Percentiles rank a stretch among this genome's conserved stretches.
phyloP scores from a whole-genome alignment of 164 flowering plant species.

The Protea cynaroides region DNA sequence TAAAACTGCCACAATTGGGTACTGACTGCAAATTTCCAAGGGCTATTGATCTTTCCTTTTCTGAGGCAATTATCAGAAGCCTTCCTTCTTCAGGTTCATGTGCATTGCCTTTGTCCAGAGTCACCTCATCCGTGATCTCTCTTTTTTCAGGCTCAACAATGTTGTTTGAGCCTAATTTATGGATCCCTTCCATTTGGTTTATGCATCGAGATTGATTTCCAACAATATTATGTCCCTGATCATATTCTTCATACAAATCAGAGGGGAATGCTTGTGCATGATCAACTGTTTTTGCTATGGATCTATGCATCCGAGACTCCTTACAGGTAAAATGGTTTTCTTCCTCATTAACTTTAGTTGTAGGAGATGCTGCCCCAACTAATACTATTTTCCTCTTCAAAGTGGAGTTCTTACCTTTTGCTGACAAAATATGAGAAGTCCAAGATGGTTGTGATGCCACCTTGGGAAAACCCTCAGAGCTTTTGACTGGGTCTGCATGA shows the following conservation, averaged over 20 bases:
- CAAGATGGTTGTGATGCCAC: constrained; percentile 11
- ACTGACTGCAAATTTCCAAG: constrained; percentile 11
- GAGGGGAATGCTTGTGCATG: constrained; percentile 14
- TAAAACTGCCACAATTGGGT: constrained; percentile 10
- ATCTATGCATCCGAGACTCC: constrained; percentile 21
- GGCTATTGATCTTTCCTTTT: constrained; percentile 10
- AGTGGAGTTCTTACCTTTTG: constrained; percentile 20
- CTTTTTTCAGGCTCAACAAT: constrained; percentile 7
- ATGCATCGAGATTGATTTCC: constrained; percentile 12
- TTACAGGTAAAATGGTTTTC: constrained; percentile 9
- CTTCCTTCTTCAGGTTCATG: constrained; percentile 10
- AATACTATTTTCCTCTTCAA: constrained; percentile 19
- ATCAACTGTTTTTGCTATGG: constrained; percentile 15
- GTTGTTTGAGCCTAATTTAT: neutral
- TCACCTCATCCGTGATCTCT: constrained; percentile 6
- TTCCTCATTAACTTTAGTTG: constrained; percentile 10
- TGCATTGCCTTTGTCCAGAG: constrained; percentile 8
- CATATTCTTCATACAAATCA: constrained; percentile 16
- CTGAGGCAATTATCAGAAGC: constrained; percentile 7
- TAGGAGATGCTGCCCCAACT: constrained; percentile 11
- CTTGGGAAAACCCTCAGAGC: constrained; percentile 8
- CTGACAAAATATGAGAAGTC: constrained; percentile 7
- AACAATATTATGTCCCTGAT: neutral
- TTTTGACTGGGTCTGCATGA: constrained; percentile 9
- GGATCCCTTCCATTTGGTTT: neutral